Evolutionary conservation across 257 asterid species (phyloP), one percentile per base, ranked within the genome.

Genomic region (Solanum rostratum): DNA sequence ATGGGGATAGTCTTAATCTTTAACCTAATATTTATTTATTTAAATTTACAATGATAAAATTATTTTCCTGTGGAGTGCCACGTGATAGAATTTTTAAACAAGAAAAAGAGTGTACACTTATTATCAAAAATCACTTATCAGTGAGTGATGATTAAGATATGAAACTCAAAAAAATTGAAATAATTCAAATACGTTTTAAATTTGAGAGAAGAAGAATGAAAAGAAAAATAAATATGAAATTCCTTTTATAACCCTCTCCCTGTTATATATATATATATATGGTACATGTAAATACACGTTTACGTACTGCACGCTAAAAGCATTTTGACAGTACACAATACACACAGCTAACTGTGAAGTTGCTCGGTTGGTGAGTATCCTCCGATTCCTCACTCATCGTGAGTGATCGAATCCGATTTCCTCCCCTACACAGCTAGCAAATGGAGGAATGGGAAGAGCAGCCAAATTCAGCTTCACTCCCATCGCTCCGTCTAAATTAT

Each of bases 401-500:
- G 14, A n/a, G 3, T 3, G 65, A 57, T 57, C 29, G 29, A n/a
- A 57, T 0, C 29, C 0, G 1, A 57, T 57, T 57, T 20, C 49
- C 49, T 43, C 12, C 10, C 10, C 2, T 20, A 6, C 60, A 33
- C 29, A 39, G 11, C 4, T 37, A 37, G 19, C 80, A 7, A 74
- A 63, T 79, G 83, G 84, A 27, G 69, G 85, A 73, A 73, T 22
- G 66, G 14, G 50, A 55, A 33, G 68, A 86, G 49, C 29, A 59
- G 4, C 11, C 30, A n/a, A 41, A 0, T 29, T 54, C 81, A 10
- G 45, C 83, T 37, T 66, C 80, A 55, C 15, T 83, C 7, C 4
- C 87, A 20, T 86, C 88, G 3, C 80, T 84, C 29, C 86, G 87
- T 46, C 76, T 85, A 30, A 13, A 69, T 13, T 86, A 88, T 60